Evolutionary conservation across 345 rosid genomes (phyloP), one percentile per base, ranked within the genome.

Genomic region (Xanthoceras sorbifolium): DNA sequence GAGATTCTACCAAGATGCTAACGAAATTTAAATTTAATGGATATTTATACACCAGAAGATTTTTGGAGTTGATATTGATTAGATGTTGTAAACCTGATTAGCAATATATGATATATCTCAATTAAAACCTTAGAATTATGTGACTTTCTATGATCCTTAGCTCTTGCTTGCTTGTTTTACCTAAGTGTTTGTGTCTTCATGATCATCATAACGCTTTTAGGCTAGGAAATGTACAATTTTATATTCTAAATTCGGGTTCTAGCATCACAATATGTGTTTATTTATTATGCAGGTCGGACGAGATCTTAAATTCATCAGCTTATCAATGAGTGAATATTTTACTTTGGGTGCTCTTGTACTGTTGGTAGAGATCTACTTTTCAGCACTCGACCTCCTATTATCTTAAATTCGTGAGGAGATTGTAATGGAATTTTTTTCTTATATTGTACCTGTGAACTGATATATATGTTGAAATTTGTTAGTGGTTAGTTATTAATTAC

Each of bases 311-410:
- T 89, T 77, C 55, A 50, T 85, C 32, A 85, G 94, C 79, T 73
- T 86, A 48, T 78, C 89, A 0, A 89, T 86, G 90, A 78, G 82
- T 9, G 90, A 85, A 78, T 89, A 89, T 79, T 89, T 86, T 73
- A 78, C 75, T 20, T 15, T 87, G 65, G 90, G 89, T 46, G 79
- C 86, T 46, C 72, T 91, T 22, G 73, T 78, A 11, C 79, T 91
- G 38, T 18, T 84, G 91, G 92, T 91, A 77, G 74, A 67, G 25
- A 46, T 42, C 68, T 64, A 26, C 31, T 52, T 65, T 54, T 44
- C 11, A 17, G 0, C 60, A n/a, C 46, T 14, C 10, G 3, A n/a
- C 15, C 46, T 1, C 68, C 9, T 15, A 23, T n/a, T 34, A 4
- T 57, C 0, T n/a, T n/a, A n/a, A n/a, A n/a, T n/a, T n/a, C n/a